A percentile compares a stretch with the other conserved stretches of the same genome.
Conservation (phyloP, 108 stramenopile genomes). For the Fragilaria radians region DNA sequence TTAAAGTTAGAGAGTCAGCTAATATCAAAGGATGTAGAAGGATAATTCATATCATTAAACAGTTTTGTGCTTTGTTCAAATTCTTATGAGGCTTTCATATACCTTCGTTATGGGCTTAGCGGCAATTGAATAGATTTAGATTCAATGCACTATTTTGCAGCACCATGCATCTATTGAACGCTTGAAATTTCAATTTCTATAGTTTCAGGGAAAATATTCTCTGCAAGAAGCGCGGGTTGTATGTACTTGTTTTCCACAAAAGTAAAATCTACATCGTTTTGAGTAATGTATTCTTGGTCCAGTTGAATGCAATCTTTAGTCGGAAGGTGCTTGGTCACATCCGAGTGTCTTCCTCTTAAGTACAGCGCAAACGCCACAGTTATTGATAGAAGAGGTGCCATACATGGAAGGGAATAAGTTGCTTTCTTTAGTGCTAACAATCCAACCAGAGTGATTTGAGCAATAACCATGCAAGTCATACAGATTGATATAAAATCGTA, state of each 20-base stretch:
- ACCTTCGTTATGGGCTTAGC: too few species aligned
- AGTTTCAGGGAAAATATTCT: constrained; percentile 35
- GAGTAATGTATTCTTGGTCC: constrained; percentile 11
- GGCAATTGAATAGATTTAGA: too few species aligned
- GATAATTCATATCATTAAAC: too few species aligned
- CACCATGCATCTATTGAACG: too few species aligned
- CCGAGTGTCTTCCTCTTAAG: constrained; percentile 19
- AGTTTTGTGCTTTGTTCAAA: too few species aligned
- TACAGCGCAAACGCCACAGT: constrained; percentile 38
- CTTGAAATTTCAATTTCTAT: too few species aligned
- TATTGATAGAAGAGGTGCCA: constrained; percentile 37
- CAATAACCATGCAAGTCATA: constrained; percentile 41
- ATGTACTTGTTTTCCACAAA: constrained; percentile 36
- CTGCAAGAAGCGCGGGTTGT: constrained; percentile 48
- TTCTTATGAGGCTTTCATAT: too few species aligned
- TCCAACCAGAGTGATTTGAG: constrained; percentile 45
- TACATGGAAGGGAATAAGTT: constrained; percentile 22
- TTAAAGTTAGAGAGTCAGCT: too few species aligned
- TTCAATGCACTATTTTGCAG: too few species aligned
- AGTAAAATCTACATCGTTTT: constrained; percentile 9
- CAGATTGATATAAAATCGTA: constrained; percentile 35
- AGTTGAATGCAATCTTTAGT: constrained; percentile 19
- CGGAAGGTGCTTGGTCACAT: constrained; percentile 28
- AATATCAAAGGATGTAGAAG: too few species aligned
- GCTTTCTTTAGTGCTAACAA: constrained; percentile 36